Evolutionary conservation across 2,329 filamentous ascomycete genomes (phyloP), one percentile per base, ranked within the genome.

Genomic region (Hypoxylon sp.): DNA sequence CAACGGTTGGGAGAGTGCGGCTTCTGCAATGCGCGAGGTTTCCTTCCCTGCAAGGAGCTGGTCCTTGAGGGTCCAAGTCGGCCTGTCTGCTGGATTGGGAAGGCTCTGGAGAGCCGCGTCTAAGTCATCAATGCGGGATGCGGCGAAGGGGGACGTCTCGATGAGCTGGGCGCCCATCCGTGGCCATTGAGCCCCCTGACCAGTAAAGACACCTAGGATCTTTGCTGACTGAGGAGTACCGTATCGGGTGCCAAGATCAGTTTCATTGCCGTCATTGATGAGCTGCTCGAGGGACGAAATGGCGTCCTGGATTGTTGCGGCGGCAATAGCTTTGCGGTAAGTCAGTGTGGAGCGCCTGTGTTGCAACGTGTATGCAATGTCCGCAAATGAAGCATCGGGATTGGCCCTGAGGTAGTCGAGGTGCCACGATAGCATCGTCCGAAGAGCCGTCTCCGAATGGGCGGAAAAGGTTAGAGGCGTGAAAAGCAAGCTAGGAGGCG

Each of bases 171-270:
- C n/a, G 0, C 72, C 77, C 76, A 78, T 78, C 0, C 49, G 25
- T 1, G 74, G 40, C 75, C 75, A 79, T 48, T 80, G 78, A 0
- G 77, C 78, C 3, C 78, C 78, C 53, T 80, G 6, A 67, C 44
- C 30, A 2, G 27, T 20, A 11, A 59, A 59, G 6, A 59, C 31
- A 14, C 56, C 56, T 1, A 59, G 31, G 31, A 50, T 40, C 27
- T 57, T 57, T 30, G 17, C 44, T 42, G 22, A 44, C 3, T 67
- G 40, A 14, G 10, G 49, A 20, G 27, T 48, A 22, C 6, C 7
- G 17, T 31, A 61, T 20, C 50, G 51, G 30, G 14, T 33, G 25
- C 33, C 17, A 3, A 56, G 35, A 22, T 57, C 8, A 35, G 50
- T 8, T 56, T 33, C 3, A 33, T 31, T 2, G n/a, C 35, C 17